Percentiles rank a stretch among this genome's conserved stretches.
Conservation (phyloP, 2,329 filamentous ascomycete genomes). For the Eutypella sp. region DNA sequence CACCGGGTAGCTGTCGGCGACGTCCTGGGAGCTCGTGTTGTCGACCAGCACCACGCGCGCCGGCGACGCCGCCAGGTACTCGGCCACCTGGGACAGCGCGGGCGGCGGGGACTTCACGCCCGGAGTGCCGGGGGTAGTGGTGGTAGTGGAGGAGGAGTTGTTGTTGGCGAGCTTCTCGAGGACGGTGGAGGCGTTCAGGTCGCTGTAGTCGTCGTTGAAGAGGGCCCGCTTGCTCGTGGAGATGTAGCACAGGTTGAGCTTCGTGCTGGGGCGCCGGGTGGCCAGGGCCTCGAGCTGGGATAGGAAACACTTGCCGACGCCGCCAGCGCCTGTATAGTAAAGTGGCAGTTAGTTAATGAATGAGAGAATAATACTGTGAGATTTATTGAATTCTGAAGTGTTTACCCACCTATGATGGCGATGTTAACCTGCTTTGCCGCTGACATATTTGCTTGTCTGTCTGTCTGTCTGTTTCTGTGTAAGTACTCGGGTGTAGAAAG, state of each 20-base stretch:
- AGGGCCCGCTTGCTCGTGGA: slow-evolving; percentile 81
- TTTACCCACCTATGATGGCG: slow-evolving; percentile 41
- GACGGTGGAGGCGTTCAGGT: slow-evolving; percentile 54
- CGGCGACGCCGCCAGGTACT: slow-evolving; percentile 74
- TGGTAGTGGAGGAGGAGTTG: too few relatives aligned
- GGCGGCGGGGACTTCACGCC: too few relatives aligned
- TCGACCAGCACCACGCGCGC: slow-evolving; percentile 81
- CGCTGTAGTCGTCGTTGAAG: slow-evolving; percentile 68
- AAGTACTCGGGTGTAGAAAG: too few relatives aligned
- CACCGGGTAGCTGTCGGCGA: slow-evolving; percentile 77
- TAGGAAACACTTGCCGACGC: slow-evolving; percentile 89
- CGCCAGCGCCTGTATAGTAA: slow-evolving; percentile 66
- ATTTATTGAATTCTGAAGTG: too few relatives aligned
- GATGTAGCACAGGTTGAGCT: slow-evolving; percentile 77
- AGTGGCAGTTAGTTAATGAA: slow-evolving; percentile 10
- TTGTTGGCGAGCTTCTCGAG: slow-evolving; percentile 60
- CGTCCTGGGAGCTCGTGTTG: slow-evolving; percentile 87
- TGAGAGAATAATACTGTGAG: too few relatives aligned
- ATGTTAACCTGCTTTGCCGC: slow-evolving; percentile 44
- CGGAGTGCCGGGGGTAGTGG: too few relatives aligned
- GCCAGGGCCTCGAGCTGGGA: slow-evolving; percentile 68
- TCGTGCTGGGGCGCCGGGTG: slow-evolving; percentile 60
- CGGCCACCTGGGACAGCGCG: slow-evolving; percentile 65
- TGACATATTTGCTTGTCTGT: slow-evolving; percentile 31
- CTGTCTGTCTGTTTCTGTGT: background rate